Base-by-base conservation (phyloP, 768 basidiomycete species). In the Asterophora parasitica region DNA sequence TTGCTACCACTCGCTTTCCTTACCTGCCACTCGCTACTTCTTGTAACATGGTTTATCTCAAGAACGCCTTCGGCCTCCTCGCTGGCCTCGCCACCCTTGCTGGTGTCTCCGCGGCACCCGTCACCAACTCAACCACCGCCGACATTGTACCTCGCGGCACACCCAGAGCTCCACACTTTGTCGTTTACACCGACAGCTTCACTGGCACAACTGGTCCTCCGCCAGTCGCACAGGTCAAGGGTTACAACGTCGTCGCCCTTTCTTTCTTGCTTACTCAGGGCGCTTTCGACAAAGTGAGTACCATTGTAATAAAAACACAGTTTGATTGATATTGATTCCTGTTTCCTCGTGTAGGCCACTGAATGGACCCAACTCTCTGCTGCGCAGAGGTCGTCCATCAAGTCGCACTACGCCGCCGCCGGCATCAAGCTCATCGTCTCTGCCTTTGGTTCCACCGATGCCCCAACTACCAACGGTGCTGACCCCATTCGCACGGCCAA, bases 341-440 rank as follows among this genome's bases (percentile, higher is more conserved):
- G 16, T 23, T 33, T 13, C 4, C 13, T 27, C 12, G n/a, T 31
- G 7, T 57, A 77, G 61, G 77, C 75, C 5, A 60, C 62, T 41
- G 70, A 70, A 49, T 79, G 76, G 77, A 57, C 68, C 19, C 55
- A 56, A 30, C 62, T 79, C 2, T 60, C 67, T 1, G 63, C 64
- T 4, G 50, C 53, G 13, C 59, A 75, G 28, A 72, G 79, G 23
- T 50, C 70, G 10, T 30, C 67, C 11, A 68, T 75, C 55, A 62
- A 78, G 50, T 52, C 71, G 0, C 68, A 75, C 48, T 82, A 82
- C 56, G 67, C 66, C 16, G 68, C 72, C 0, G 78, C 79, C 4
- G 81, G 81, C n/a, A 80, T 82, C 58, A 75, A 74, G 16, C 57
- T 83, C 39, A 71, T 83, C 44, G 81, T 82, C 4, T 77, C 78